Base-by-base conservation (phyloP, 805 yeast species). In the Suhomyces xylopsoci region DNA sequence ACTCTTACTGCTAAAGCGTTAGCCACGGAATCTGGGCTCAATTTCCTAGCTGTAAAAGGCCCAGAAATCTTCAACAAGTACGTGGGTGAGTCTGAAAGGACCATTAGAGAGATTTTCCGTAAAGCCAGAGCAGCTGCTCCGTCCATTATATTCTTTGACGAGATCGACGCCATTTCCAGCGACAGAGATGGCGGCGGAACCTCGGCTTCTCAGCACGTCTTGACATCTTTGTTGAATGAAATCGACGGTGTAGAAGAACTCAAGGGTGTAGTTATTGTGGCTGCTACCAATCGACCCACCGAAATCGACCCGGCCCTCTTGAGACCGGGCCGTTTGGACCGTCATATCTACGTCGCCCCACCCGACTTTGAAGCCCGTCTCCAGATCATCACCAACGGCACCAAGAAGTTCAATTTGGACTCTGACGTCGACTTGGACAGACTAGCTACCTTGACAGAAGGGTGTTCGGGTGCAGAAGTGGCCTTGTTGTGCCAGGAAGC, bases 401-500 rank as follows among this genome's bases (percentile, higher is more conserved):
- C 93, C 24, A 65, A 69, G 40, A 82, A 83, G 47, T 93, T 94
- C 80, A 67, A 81, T 8, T 61, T 88, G 14, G 58, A 69, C 10
- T 70, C 73, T 0, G 78, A 75, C 17, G 81, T 81, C 2, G 80
- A 80, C 20, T 46, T 55, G 41, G 22, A 10, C 2, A 52, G 46
- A 22, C 66, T 89, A 22, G 72, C 73, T 0, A 70, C 66, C 8
- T 69, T 90, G 9, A 88, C 97, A 0, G 93, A 87, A 0, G 98
- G 99, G 0, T 91, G 96, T 63, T 91, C 97, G 0, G 99, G 99
- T 36, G 97, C 98, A 0, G 99, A 94, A 68, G 89, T 94, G 38
- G 96, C 92, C 0, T 77, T 91, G 19, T 67, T 93, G 19, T 90
- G 97, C 61, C 98, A 92, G 67, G 97, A 93, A 68, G 97, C 98